These are phyloP conservation scores for Beta corolliflora DNA, from an alignment of 179 eudicot genomes.

Conservation along the genomic window DNA sequence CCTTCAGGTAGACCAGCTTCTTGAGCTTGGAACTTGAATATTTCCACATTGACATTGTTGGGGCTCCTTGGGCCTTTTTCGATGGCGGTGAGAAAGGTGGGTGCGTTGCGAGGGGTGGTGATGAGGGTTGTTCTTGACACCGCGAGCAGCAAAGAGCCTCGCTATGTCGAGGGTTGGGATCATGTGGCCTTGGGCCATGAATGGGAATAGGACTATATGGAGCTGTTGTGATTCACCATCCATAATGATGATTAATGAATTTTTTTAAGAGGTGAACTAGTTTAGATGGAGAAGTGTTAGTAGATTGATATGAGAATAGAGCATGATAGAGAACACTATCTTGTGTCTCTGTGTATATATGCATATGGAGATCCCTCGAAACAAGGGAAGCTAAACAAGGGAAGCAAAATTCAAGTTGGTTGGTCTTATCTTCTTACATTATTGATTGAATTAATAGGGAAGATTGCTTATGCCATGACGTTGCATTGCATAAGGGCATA, in stretches of 20 bases:
- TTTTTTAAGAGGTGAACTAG: not conserved
- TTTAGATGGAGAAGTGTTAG: not conserved
- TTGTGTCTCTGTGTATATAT: not conserved
- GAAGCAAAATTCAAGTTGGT: constrained; percentile 19
- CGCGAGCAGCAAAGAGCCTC: constrained; percentile 33
- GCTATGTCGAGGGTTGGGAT: constrained; percentile 38
- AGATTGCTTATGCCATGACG: not conserved
- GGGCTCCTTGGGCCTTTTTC: constrained; percentile 5
- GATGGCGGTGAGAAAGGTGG: constrained; percentile 23
- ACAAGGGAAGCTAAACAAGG: too few relatives aligned
- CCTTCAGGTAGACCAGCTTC: constrained; percentile 36
- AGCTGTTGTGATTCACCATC: constrained; percentile 22
- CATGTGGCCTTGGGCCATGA: constrained; percentile 40
- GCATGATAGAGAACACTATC: not conserved
- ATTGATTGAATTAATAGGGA: not conserved
- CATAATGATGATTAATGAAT: constrained; percentile 12
- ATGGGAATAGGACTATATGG: constrained; percentile 35
- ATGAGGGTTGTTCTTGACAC: constrained; percentile 36
- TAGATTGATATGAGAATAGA: not conserved
- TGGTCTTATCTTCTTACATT: not conserved
- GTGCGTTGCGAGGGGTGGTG: constrained; percentile 40
- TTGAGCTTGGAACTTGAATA: constrained; percentile 27
- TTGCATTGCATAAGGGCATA: too few relatives aligned
- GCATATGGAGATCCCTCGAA: not conserved
- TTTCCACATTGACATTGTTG: constrained; percentile 19